Evolutionary conservation across 306 rosid genomes (phyloP).

Genomic region (Citrullus amarus): DNA sequence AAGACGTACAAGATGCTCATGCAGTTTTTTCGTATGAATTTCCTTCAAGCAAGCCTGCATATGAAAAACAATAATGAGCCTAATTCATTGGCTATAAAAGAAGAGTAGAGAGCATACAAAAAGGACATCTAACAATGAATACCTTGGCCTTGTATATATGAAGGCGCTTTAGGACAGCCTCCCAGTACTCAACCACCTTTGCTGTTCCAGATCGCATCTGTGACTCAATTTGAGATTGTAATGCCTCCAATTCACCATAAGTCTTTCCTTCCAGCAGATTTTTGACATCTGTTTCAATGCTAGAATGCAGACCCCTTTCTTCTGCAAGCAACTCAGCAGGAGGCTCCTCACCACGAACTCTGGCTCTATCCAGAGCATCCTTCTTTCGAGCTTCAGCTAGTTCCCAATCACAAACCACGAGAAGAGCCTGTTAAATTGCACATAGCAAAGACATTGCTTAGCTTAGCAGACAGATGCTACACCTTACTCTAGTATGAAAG

Average conservation of each 20-base stretch:
- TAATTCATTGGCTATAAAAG: not conserved
- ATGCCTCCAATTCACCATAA: conserved; percentile 57
- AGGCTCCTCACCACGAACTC: conserved; percentile 96
- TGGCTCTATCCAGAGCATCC: conserved; percentile 89
- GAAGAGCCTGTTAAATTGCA: conserved; percentile 54
- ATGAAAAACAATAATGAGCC: not conserved
- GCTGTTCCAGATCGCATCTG: conserved; percentile 90
- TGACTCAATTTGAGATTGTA: conserved; percentile 67
- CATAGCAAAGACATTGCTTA: not conserved
- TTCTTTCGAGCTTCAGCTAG: conserved; percentile 84
- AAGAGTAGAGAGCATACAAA: not conserved
- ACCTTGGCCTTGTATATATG: conserved; percentile 95
- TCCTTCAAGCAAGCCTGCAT: conserved; percentile 82
- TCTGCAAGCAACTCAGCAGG: conserved; percentile 95
- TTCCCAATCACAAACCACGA: conserved; percentile 90
- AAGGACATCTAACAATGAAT: conserved; percentile 14
- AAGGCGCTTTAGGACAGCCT: conserved; percentile 75
- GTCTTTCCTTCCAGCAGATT: conserved; percentile 65
- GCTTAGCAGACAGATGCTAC: not conserved
- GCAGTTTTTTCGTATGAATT: conserved; percentile 78
- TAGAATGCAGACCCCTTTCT: conserved; percentile 91
- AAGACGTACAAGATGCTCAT: conserved; percentile 56
- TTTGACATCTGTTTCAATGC: conserved; percentile 74
- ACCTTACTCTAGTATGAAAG: not conserved
- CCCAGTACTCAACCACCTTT: conserved; percentile 95